Evolutionary conservation across 192 early-diverging fungal genomes (phyloP).

Genomic region (Rhizoclosmatium globosum): DNA sequence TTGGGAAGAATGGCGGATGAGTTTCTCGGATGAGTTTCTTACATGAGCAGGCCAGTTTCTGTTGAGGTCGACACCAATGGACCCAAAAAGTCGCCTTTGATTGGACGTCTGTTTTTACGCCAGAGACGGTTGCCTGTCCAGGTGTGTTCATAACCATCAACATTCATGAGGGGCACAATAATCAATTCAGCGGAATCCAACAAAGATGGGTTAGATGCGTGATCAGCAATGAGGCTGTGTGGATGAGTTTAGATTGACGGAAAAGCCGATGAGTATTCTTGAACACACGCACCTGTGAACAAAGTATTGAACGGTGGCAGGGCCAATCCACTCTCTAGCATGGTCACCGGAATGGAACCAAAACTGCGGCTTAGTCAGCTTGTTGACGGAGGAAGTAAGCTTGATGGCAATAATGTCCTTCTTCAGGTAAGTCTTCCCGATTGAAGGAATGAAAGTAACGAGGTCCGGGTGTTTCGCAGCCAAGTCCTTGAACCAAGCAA

Average conservation of each 20-base stretch:
- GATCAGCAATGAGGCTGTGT: constrained; percentile 40
- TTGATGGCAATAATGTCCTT: constrained; percentile 67
- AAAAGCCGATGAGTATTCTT: too few species aligned
- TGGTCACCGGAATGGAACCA: constrained; percentile 55
- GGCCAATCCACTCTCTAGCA: constrained; percentile 69
- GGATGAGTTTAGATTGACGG: too few species aligned
- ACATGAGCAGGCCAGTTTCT: constrained; percentile 60
- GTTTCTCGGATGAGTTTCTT: too few species aligned
- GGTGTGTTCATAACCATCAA: constrained; percentile 67
- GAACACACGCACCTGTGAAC: constrained; percentile 28
- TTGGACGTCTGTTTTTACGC: constrained; percentile 64
- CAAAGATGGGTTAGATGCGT: constrained; percentile 52
- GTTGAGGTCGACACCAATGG: constrained; percentile 52
- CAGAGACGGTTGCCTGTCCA: constrained; percentile 58
- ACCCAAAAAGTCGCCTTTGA: constrained; percentile 34
- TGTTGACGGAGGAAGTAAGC: constrained; percentile 45
- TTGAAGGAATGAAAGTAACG: constrained; percentile 62
- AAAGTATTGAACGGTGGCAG: constrained; percentile 58
- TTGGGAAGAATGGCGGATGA: constrained; percentile 46
- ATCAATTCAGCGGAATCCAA: constrained; percentile 59
- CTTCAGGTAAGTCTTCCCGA: constrained; percentile 64
- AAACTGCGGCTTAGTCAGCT: constrained; percentile 50
- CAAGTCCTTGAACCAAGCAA: constrained; percentile 56
- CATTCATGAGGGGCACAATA: constrained; percentile 65
- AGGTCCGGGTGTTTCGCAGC: constrained; percentile 55